phyloP scores from a whole-genome alignment of 257 asterid genomes.

The Ballota nigra region DNA sequence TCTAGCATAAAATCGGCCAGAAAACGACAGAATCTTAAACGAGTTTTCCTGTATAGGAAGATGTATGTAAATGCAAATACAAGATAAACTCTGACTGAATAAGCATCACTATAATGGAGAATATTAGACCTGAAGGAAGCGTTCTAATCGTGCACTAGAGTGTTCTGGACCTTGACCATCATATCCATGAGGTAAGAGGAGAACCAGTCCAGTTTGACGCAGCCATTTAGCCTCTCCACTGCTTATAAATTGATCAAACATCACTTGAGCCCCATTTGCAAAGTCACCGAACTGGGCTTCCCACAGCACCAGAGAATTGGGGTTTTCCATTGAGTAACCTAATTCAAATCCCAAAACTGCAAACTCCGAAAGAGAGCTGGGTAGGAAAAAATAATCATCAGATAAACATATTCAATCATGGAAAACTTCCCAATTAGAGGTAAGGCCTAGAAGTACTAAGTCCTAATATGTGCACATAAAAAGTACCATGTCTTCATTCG shows the following conservation, averaged over 20 bases:
- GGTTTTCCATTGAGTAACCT: constrained; percentile 97
- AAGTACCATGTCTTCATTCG: not conserved
- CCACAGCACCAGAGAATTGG: constrained; percentile 90
- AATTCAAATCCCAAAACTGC: constrained; percentile 91
- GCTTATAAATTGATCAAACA: constrained; percentile 90
- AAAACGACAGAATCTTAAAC: not conserved
- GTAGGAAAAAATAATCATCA: constrained; percentile 17
- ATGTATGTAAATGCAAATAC: constrained; percentile 14
- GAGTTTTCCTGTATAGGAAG: not conserved
- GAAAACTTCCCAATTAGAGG: not conserved
- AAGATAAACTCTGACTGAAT: not conserved
- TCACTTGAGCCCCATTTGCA: constrained; percentile 91
- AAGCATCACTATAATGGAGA: constrained; percentile 4
- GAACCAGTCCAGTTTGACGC: constrained; percentile 87
- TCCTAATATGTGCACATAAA: not conserved
- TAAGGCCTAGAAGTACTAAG: constrained; percentile 1
- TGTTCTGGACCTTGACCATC: constrained; percentile 99
- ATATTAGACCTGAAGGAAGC: constrained; percentile 75
- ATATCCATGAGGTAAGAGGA: constrained; percentile 90
- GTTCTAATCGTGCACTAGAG: constrained; percentile 95
- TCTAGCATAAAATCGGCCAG: not conserved
- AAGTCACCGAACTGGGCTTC: constrained; percentile 99
- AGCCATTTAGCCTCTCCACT: constrained; percentile 98
- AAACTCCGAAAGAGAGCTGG: constrained; percentile 94
- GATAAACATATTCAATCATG: constrained; percentile 15